Evolutionary conservation across 2,329 filamentous ascomycete species (phyloP), one percentile per base, ranked within the genome.

Genomic region (Fusarium penzigii): DNA sequence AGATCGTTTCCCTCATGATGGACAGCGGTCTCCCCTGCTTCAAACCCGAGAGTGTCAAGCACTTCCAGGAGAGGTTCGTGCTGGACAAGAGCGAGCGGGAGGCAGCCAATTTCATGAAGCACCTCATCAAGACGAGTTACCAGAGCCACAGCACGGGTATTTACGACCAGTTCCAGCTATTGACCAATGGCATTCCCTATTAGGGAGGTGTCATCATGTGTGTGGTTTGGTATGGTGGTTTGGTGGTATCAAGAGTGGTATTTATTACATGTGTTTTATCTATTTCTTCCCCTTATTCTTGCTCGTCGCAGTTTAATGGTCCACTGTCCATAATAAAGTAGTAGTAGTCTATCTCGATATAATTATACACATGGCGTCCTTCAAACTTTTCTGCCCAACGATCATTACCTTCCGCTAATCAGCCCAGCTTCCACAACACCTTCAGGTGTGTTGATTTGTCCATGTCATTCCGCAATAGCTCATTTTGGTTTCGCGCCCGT

Each of bases 141-240:
- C 84, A 87, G 52, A 97, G 90, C 75, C 90, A 94, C 69, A 92
- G 89, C 51, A 99, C 94, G 1, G 92, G 90, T 60, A 88, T 93
- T 44, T 99, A 99, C 71, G 95, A 99, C 75, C 90, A 96, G 72
- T 99, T 97, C 80, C 94, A 99, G 78, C 77, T 97, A 66, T 77
- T 97, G 74, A 97, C 94, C 32, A 97, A 99, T 69, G 94, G 93
- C 7, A 99, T 99, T 71, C 94, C 94, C 34, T 97, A 95, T 69
- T 96, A 81, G 65, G 44, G 42, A 17, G 41, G 39, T 32, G 13
- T 25, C 7, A 25, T 25, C 7, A 5, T 7, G 7, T 25, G 20
- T 25, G 20, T 25, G 20, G 4, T 25, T 25, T 25, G 20, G 20
- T 25, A 25, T 7, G 20, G 7, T 25, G 20, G 20, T 25, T 25